Base-by-base conservation (phyloP, 1,284 basidiomycete genomes). In the Irpex sp. region DNA sequence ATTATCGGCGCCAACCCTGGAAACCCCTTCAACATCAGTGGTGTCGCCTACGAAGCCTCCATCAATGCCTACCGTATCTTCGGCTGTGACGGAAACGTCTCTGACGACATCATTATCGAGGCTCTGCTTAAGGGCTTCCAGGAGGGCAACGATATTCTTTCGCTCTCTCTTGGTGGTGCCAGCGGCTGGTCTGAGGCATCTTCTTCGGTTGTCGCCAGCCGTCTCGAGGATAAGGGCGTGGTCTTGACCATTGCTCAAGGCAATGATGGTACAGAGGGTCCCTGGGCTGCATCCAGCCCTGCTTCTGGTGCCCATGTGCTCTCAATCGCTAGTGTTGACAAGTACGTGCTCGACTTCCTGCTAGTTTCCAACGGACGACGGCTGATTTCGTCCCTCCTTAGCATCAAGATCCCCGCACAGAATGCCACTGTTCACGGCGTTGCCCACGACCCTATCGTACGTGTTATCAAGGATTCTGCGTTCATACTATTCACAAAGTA, bases 91-190 rank as follows among this genome's bases (percentile, higher is more conserved):
- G 83, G 82, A 13, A 70, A 62, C 38, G 77, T 77, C 17, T 72
- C 77, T 6, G 82, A 84, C 64, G 83, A 84, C 62, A 72, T 84
- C 38, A 76, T 84, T 59, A 70, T 85, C 36, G 80, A 82, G 15
- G 82, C 83, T 0, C 74, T 86, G 2, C 74, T 84, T 7, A 78
- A 67, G 37, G 83, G 78, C 36, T 79, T 81, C 37, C 72, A 72
- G 21, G 82, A 85, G 34, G 82, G 80, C 5, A 78, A 82, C 66
- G 84, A 91, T 70, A 82, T 90, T 60, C 75, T 91, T 64, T 86
- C 85, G 4, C 75, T 91, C 62, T 88, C 86, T 11, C 74, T 91
- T 15, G 87, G 88, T 44, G 83, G 82, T 19, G 71, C 82, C n/a
- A 77, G 80, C 67, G 84, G 85, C 21, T 89, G 87, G 87, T 83